Evolutionary conservation across 352 stramenopile species (phyloP).

Genomic region (Phytophthora boehmeriae): DNA sequence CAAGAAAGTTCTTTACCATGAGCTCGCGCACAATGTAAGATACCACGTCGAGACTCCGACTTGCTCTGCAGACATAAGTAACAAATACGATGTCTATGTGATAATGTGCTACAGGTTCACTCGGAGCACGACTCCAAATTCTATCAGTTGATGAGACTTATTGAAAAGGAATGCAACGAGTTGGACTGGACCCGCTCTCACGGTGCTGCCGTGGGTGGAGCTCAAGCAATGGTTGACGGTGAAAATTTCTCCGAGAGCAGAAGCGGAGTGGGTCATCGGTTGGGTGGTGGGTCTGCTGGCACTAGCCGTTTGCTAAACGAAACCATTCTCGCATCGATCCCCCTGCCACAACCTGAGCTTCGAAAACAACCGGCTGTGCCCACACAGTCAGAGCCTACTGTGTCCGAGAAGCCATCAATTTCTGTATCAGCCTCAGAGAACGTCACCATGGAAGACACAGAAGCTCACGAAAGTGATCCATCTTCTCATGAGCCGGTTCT

Average conservation of each 20-base stretch:
- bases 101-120: constrained; percentile 44
- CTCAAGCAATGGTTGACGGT: constrained; percentile 17
- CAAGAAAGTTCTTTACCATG: constrained; percentile 95
- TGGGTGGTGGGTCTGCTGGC: constrained; percentile 42
- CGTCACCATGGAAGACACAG: constrained; percentile 26
- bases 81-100: not conserved
- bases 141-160: constrained; percentile 80
- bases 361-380: not conserved
- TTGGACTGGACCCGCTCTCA: constrained; percentile 65
- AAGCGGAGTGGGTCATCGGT: constrained; percentile 28
- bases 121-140: constrained; percentile 84
- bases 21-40: constrained; percentile 93
- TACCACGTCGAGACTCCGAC: not conserved
- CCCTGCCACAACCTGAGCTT: not conserved
- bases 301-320: constrained; percentile 35
- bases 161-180: constrained; percentile 78
- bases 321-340: not conserved
- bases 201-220: constrained; percentile 46
- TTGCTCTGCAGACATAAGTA: not conserved
- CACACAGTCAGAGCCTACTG: not conserved
- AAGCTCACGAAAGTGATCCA: not conserved
- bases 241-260: constrained; percentile 7
- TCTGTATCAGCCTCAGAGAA: constrained; percentile 3
- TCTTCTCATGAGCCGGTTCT: not conserved
- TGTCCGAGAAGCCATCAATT: not conserved